Conservation (phyloP, 495 filamentous ascomycete species). For the Penicillium goetzii region DNA sequence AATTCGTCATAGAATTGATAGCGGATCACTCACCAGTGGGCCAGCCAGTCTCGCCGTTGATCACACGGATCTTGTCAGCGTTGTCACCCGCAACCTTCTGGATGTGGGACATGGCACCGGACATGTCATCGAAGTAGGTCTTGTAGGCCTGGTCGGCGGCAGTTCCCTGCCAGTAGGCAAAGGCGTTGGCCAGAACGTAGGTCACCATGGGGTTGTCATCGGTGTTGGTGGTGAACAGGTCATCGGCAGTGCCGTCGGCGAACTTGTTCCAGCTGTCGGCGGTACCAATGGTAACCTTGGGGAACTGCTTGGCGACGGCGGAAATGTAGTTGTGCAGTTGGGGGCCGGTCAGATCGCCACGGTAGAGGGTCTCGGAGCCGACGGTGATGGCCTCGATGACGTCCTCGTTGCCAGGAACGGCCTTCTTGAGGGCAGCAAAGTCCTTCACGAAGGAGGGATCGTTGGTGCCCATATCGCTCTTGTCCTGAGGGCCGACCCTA, state of each 20-base stretch:
- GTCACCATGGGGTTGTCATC: slow-evolving; percentile 49
- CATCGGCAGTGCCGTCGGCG: slow-evolving; percentile 71
- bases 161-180: slow-evolving; percentile 81
- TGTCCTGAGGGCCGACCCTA: slow-evolving; percentile 61
- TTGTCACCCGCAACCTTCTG: slow-evolving; percentile 60
- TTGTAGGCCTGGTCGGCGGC: slow-evolving; percentile 62
- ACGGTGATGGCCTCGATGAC: slow-evolving; percentile 76
- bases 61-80: slow-evolving; percentile 61
- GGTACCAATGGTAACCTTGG: slow-evolving; percentile 66
- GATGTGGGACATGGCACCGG: slow-evolving; percentile 70
- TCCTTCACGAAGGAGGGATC: slow-evolving; percentile 67
- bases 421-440: slow-evolving; percentile 59
- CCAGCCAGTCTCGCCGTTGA: slow-evolving; percentile 80
- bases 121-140: slow-evolving; percentile 76
- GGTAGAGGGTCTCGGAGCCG: slow-evolving; percentile 77
- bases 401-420: slow-evolving; percentile 56
- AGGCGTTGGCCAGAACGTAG: slow-evolving; percentile 78
- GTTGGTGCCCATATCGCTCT: slow-evolving; percentile 36
- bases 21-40: slow-evolving; percentile 49
- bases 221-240: slow-evolving; percentile 57
- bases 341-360: slow-evolving; percentile 67
- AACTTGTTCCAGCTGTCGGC: slow-evolving; percentile 86
- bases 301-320: slow-evolving; percentile 58
- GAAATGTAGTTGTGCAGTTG: slow-evolving; percentile 66
- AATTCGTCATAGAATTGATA: neutral